These are phyloP conservation scores for Cutaneotrichosporon cavernicola DNA, from an alignment of 1,284 basidiomycete genomes.

Conservation along the genomic window DNA sequence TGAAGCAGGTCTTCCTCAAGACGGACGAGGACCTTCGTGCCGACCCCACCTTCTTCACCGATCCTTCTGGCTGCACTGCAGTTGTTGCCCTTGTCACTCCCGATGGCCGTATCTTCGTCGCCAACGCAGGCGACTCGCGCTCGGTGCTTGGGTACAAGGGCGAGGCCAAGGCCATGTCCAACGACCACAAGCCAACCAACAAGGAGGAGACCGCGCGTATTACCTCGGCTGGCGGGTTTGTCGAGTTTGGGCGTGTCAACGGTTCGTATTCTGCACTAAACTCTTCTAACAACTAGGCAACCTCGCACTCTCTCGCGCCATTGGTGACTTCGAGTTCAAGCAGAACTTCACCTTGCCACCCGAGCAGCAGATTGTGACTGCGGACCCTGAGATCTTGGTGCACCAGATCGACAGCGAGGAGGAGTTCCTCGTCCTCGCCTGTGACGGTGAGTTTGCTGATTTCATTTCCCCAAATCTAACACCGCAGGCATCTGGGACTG, in stretches of 20 bases:
- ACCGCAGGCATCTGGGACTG: slow-evolving; percentile 95
- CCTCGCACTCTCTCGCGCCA: slow-evolving; percentile 87
- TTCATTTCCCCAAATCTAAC: slow-evolving; percentile 6
- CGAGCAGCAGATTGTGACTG: slow-evolving; percentile 93
- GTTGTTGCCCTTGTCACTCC: slow-evolving; percentile 80
- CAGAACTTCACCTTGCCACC: slow-evolving; percentile 78
- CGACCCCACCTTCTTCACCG: slow-evolving; percentile 80
- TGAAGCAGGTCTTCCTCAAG: slow-evolving; percentile 87
- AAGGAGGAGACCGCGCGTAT: slow-evolving; percentile 86
- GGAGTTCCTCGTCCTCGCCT: slow-evolving; percentile 93
- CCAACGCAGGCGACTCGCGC: slow-evolving; percentile 96
- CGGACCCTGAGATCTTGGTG: slow-evolving; percentile 84
- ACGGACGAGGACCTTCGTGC: slow-evolving; percentile 92
- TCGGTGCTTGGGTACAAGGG: slow-evolving; percentile 86
- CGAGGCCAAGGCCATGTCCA: slow-evolving; percentile 80
- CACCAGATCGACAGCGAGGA: slow-evolving; percentile 84
- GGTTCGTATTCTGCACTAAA: slow-evolving; percentile 59
- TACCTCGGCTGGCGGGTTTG: slow-evolving; percentile 88
- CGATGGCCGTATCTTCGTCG: slow-evolving; percentile 72
- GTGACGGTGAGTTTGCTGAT: slow-evolving; percentile 70
- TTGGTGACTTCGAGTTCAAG: slow-evolving; percentile 99
- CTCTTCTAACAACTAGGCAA: slow-evolving; percentile 64
- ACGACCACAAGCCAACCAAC: slow-evolving; percentile 94
- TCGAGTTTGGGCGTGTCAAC: slow-evolving; percentile 96
- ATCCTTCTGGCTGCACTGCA: slow-evolving; percentile 96